Percentiles rank a stretch among this genome's conserved stretches.
Evolutionary conservation across 2,329 filamentous ascomycete genomes (phyloP).

Genomic region (Phialophora macrospora): DNA sequence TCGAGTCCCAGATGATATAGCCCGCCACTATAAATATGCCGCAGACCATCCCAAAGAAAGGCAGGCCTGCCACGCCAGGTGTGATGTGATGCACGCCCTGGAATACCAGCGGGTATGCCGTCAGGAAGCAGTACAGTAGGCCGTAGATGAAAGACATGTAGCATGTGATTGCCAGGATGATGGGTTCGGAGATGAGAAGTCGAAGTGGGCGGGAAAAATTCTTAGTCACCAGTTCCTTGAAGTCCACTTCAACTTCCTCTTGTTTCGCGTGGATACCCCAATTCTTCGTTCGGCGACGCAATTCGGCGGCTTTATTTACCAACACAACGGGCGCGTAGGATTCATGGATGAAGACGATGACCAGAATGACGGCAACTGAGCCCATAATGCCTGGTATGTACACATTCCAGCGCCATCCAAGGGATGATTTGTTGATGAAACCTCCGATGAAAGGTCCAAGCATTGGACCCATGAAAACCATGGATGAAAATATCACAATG

Average conservation of each 20-base stretch:
- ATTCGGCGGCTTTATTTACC: slow-evolving; percentile 60
- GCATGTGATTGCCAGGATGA: slow-evolving; percentile 50
- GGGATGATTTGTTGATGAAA: slow-evolving; percentile 54
- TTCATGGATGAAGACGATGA: slow-evolving; percentile 61
- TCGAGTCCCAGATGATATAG: slow-evolving; percentile 67
- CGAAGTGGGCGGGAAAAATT: slow-evolving; percentile 57
- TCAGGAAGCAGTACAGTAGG: slow-evolving; percentile 43
- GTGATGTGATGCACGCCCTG: slow-evolving; percentile 68
- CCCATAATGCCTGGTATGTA: slow-evolving; percentile 63
- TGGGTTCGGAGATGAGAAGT: slow-evolving; percentile 52
- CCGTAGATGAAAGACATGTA: slow-evolving; percentile 46
- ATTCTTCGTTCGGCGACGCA: slow-evolving; percentile 61
- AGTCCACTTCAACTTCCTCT: slow-evolving; percentile 60
- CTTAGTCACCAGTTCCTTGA: slow-evolving; percentile 56
- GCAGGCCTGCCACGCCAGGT: slow-evolving; percentile 72
- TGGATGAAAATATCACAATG: slow-evolving; percentile 58
- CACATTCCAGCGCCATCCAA: slow-evolving; percentile 62
- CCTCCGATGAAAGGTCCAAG: slow-evolving; percentile 61
- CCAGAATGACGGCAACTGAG: slow-evolving; percentile 54
- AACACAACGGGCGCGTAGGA: slow-evolving; percentile 64
- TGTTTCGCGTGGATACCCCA: slow-evolving; percentile 67
- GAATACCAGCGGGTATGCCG: slow-evolving; percentile 45
- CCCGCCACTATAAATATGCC: slow-evolving; percentile 72
- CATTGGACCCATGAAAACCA: slow-evolving; percentile 59
- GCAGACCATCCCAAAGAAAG: slow-evolving; percentile 82